These are phyloP conservation scores for Ophioceras dolichostomum DNA, from an alignment of 2,329 filamentous ascomycete species.

Conservation along the genomic window DNA sequence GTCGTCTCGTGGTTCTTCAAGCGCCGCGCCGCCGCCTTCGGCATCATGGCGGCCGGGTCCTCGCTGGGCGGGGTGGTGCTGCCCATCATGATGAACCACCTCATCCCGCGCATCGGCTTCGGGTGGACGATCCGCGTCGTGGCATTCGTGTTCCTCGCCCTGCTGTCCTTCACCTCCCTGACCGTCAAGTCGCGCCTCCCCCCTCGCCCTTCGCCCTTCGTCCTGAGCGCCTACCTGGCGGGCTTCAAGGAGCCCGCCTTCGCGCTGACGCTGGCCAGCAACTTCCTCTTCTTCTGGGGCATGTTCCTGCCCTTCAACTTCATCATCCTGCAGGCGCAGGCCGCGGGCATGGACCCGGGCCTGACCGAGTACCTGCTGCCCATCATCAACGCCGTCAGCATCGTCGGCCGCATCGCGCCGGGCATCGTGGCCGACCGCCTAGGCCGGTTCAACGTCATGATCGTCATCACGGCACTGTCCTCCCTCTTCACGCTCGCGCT, in stretches of 20 bases:
- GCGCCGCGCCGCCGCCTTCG: constrained; percentile 32
- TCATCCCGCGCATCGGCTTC: constrained; percentile 31
- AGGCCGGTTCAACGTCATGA: constrained; percentile 27
- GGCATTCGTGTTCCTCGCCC: constrained; percentile 22
- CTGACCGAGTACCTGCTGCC: constrained; percentile 34
- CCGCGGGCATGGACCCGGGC: constrained; percentile 25
- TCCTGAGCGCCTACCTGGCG: constrained; percentile 29
- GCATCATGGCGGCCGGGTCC: constrained; percentile 33
- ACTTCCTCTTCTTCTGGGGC: constrained; percentile 44
- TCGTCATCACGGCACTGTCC: constrained; percentile 32
- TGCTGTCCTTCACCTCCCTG: constrained; percentile 16
- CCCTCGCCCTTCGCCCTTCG: constrained; percentile 23
- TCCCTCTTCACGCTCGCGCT: constrained; percentile 25
- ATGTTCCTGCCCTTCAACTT: constrained; percentile 44
- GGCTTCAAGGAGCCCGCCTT: constrained; percentile 34
- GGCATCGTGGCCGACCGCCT: constrained; percentile 30
- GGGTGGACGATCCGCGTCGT: constrained; percentile 24
- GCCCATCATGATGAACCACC: constrained; percentile 42
- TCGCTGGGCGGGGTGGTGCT: constrained; percentile 40
- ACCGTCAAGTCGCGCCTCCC: constrained; percentile 22
- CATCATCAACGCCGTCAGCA: constrained; percentile 45
- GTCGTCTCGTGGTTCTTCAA: constrained; percentile 33
- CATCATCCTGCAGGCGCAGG: constrained; percentile 32
- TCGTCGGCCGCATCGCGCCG: constrained; percentile 38
- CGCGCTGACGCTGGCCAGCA: constrained; percentile 26